Conservation (phyloP, 208 protist genomes). For the Leishmania gerbilli region DNA sequence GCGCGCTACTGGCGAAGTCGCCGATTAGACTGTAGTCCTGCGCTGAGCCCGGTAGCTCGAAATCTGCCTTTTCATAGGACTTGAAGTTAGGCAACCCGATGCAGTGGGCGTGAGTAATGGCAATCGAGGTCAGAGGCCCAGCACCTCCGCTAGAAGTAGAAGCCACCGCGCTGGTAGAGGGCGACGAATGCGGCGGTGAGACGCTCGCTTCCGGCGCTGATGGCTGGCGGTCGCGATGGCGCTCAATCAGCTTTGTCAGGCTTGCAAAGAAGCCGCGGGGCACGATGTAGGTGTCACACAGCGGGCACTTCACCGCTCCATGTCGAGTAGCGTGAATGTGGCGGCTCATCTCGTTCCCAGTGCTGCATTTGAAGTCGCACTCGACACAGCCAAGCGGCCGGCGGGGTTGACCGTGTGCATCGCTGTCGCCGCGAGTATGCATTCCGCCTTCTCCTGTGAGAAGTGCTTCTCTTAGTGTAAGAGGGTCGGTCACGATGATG, state of each 20-base stretch:
- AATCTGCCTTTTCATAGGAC: conserved; percentile 30
- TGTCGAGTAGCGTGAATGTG: conserved; percentile 45
- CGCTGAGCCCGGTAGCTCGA: conserved; percentile 19
- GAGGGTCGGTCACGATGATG: background rate
- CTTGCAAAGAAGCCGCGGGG: conserved; percentile 35
- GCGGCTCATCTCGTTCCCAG: conserved; percentile 33
- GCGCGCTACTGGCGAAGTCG: background rate
- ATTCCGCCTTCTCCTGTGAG: background rate
- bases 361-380: conserved; percentile 37
- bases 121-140: conserved; percentile 17
- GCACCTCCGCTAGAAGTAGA: background rate
- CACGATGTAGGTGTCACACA: conserved; percentile 44
- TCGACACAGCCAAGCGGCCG: conserved; percentile 30
- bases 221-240: conserved; percentile 1
- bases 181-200: background rate
- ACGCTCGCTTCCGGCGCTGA: background rate
- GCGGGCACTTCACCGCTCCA: conserved; percentile 32
- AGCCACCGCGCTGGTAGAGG: conserved; percentile 3
- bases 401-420: conserved; percentile 1
- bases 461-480: background rate
- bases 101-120: conserved; percentile 24
- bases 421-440: background rate
- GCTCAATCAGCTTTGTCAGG: conserved; percentile 37
- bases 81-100: conserved; percentile 22
- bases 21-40: conserved; percentile 19